Conservation (phyloP, 2,329 filamentous ascomycete species). For the Grosmannia serpens region DNA sequence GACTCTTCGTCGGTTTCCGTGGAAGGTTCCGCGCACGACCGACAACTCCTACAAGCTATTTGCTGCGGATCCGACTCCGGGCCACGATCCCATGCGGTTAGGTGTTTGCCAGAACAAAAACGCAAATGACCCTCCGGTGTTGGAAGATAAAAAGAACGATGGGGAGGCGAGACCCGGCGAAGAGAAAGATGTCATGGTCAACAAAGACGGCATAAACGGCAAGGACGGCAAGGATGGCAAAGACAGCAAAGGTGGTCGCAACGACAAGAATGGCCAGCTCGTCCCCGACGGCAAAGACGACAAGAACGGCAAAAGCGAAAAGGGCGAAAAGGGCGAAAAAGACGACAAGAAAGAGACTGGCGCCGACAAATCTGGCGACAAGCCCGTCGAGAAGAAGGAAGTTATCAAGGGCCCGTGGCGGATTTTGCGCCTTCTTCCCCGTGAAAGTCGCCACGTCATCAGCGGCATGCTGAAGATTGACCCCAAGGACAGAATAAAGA, state of each 20-base stretch:
- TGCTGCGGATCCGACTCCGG: conserved; percentile 70
- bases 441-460: conserved; percentile 83
- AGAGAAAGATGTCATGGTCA: background rate
- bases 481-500: conserved; percentile 68
- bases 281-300: background rate
- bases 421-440: conserved; percentile 71
- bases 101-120: conserved; percentile 34
- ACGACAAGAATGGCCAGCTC: background rate
- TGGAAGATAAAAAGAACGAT: conserved; percentile 18
- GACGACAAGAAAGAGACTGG: background rate
- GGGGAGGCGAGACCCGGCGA: conserved; percentile 6
- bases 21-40: conserved; percentile 84
- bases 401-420: conserved; percentile 89
- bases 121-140: conserved; percentile 46
- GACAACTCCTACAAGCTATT: conserved; percentile 96
- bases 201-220: background rate
- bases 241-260: background rate
- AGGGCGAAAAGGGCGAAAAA: background rate
- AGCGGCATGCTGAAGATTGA: conserved; percentile 86
- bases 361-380: conserved; percentile 10
- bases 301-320: background rate
- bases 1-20: conserved; percentile 87
- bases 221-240: background rate
- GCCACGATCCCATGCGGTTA: conserved; percentile 47
- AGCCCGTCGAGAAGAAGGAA: conserved; percentile 48